Conservation (phyloP, 1,284 basidiomycete genomes). For the Tilletia setariae region DNA sequence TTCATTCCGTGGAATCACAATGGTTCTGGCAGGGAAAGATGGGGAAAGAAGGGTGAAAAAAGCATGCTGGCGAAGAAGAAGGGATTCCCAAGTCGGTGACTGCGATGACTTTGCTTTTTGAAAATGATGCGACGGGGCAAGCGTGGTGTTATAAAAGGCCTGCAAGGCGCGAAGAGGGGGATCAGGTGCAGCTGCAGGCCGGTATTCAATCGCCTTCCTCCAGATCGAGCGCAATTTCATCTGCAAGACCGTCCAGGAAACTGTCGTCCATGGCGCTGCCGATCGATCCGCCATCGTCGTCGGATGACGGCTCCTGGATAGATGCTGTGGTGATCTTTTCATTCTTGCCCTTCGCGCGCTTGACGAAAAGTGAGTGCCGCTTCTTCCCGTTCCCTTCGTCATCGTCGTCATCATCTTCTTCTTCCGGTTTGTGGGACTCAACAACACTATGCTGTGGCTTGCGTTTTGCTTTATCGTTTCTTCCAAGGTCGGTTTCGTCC, state of each 20-base stretch:
- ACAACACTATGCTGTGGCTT: no score
- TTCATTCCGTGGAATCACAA: neutral
- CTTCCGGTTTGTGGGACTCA: no score
- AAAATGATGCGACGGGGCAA: neutral
- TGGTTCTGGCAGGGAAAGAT: no score
- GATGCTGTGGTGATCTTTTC: no score
- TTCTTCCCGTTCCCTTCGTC: conserved; percentile 18
- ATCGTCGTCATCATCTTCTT: conserved; percentile 37
- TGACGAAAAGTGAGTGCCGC: neutral
- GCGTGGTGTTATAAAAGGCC: neutral
- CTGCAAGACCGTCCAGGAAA: conserved; percentile 43
- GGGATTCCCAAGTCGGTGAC: no score
- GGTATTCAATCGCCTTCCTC: conserved; percentile 25
- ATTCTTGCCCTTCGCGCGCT: neutral
- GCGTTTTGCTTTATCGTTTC: no score
- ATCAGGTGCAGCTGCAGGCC: neutral
- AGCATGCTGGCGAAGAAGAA: no score
- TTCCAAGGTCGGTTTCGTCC: conserved; percentile 30
- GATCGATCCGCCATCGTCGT: neutral
- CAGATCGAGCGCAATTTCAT: conserved; percentile 44
- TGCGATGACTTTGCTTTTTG: no score
- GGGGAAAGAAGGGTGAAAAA: no score
- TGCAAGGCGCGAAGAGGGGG: neutral
- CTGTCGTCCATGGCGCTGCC: conserved; percentile 27
- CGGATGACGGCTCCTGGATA: no score